Conservation (phyloP, 257 asterid genomes). For the Anisodus acutangulus region DNA sequence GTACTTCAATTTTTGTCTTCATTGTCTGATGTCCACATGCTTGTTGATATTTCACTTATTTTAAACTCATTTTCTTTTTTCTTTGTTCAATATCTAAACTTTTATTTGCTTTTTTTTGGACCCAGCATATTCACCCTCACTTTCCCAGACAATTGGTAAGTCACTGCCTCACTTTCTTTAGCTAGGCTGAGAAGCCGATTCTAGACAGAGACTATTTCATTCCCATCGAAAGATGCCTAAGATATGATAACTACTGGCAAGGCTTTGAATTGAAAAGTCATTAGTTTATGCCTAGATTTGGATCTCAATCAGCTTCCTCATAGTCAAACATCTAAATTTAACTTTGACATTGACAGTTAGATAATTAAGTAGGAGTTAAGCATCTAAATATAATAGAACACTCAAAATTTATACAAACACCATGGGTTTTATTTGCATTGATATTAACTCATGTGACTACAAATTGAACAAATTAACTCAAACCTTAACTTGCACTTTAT, state of each 20-base stretch:
- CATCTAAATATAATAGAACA: neutral
- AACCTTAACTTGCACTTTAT: neutral
- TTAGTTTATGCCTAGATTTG: constrained; percentile 30
- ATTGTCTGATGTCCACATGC: neutral
- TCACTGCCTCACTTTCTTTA: neutral
- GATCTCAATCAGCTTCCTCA: constrained; percentile 19
- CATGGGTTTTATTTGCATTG: neutral
- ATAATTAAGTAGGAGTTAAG: neutral
- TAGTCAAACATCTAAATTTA: neutral
- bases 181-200: too few relatives aligned
- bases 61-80: neutral
- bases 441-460: neutral
- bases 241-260: neutral
- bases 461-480: neutral
- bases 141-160: neutral
- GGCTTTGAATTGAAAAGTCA: neutral
- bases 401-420: neutral
- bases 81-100: neutral
- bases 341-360: neutral
- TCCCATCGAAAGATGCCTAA: too few relatives aligned
- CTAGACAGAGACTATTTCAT: too few relatives aligned
- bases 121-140: constrained; percentile 13
- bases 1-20: neutral
- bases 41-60: constrained; percentile 12
- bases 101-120: neutral